Evolutionary conservation across 2,329 filamentous ascomycete species (phyloP), one percentile per base, ranked within the genome.

Genomic region (Xylaria sp.): DNA sequence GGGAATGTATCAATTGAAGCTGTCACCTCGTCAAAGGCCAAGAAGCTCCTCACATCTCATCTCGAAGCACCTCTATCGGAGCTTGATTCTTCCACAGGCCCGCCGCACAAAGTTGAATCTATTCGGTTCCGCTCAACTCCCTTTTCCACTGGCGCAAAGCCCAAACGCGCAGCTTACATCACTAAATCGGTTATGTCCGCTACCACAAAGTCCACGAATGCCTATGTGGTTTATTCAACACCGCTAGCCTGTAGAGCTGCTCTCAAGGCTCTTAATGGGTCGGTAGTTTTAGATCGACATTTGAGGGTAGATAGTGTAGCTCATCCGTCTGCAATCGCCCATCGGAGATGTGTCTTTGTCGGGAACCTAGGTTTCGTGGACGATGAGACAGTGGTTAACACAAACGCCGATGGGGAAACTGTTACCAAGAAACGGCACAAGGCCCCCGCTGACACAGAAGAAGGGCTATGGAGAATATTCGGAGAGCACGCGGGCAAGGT

Each of bases 291-390:
- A 18, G 92, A 93, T 74, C 91, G 96, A 39, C 96, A 99, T 81
- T 83, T 99, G 65, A 90, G 95, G 51, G 95, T 95, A 28, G 96
- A 99, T 82, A 93, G 90, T 73, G 91, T 99, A 41, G 93, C 94
- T 0, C 94, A 98, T 81, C 96, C 96, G 0, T 87, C 92, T 15
- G 88, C 91, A 50, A 89, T 91, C 20, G 95, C 97, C 78, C 90
- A 97, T 80, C 90, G 92, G 68, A 92, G 94, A 64, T 99, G 96
- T 80, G 91, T 99, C 18, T 99, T 99, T 77, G 93, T 99, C 31
- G 96, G 96, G 56, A 99, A 99, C 78, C 87, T 99, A 1, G 94
- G 94, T 59, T 99, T 99, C 76, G 93, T 99, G 18, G 95, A 98
- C 76, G 94, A 98, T 73, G 94, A 98, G 82, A 92, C 88, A 48